Evolutionary conservation across 495 filamentous ascomycete species (phyloP).

Genomic region (Hyaloscypha finlandica): DNA sequence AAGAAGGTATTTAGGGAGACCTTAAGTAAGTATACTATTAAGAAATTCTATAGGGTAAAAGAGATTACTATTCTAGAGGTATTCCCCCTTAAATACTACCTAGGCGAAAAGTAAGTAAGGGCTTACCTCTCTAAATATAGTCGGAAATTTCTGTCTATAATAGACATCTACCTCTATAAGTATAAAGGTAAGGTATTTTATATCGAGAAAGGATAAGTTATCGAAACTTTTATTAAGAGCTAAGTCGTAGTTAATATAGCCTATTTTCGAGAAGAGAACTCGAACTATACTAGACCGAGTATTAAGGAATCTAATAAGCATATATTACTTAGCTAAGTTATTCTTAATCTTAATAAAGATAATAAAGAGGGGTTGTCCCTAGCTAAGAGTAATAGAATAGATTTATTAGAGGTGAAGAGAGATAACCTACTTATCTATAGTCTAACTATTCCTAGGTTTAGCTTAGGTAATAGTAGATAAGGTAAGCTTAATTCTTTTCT

Average conservation of each 20-base stretch:
- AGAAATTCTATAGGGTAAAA: too few species aligned
- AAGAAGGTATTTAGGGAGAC: too few species aligned
- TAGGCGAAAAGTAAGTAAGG: too few species aligned
- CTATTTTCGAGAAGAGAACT: not conserved
- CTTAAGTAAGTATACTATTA: too few species aligned
- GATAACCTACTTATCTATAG: not conserved
- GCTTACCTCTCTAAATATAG: too few species aligned
- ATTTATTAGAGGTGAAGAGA: not conserved
- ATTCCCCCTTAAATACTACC: too few species aligned
- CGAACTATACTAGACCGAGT: not conserved
- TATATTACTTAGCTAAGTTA: not conserved
- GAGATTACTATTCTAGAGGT: too few species aligned
- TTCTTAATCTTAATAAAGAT: not conserved
- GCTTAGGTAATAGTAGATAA: not conserved
- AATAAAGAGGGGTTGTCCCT: not conserved
- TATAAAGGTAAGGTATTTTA: not conserved
- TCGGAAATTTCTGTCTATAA: too few species aligned
- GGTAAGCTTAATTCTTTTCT: not conserved
- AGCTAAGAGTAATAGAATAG: not conserved
- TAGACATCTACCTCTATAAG: too few species aligned
- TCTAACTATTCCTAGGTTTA: not conserved
- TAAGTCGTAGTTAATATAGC: not conserved
- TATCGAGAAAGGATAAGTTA: not conserved
- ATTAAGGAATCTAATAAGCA: not conserved
- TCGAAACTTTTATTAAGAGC: not conserved